phyloP scores from a whole-genome alignment of 257 asterid genomes.

The Solanum lignicaule region DNA sequence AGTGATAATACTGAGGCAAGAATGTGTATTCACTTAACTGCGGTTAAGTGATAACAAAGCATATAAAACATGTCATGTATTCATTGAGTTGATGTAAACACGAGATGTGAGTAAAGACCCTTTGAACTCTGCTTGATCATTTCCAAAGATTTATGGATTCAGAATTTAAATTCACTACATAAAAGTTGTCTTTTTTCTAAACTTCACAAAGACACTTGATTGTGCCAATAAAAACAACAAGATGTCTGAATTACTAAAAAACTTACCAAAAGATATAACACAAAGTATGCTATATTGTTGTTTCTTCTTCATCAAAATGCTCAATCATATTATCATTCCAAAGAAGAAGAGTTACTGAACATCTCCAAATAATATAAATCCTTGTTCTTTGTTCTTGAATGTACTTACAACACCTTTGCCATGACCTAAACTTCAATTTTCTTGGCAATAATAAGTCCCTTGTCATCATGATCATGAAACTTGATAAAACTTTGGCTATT shows the following conservation, averaged over 20 bases:
- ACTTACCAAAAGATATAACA: not conserved
- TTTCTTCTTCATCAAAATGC: not conserved
- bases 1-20: not conserved
- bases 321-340: constrained; percentile 27
- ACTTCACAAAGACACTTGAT: not conserved
- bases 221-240: not conserved
- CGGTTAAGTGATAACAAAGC: not conserved
- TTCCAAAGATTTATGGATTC: not conserved
- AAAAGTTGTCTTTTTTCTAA: not conserved
- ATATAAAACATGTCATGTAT: not conserved
- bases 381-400: constrained; percentile 74
- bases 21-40: not conserved
- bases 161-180: not conserved
- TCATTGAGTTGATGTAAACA: not conserved
- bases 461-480: constrained; percentile 32
- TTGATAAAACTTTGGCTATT: not conserved
- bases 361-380: constrained; percentile 73
- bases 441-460: constrained; percentile 10
- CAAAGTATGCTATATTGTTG: not conserved
- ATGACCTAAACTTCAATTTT: constrained; percentile 22
- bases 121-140: not conserved
- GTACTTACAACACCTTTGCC: constrained; percentile 53
- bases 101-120: not conserved
- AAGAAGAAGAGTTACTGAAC: constrained; percentile 49
- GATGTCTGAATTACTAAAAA: not conserved